These are phyloP conservation scores for Fusarium tuaranense DNA, from an alignment of 2,329 filamentous ascomycete genomes.

Conservation along the genomic window DNA sequence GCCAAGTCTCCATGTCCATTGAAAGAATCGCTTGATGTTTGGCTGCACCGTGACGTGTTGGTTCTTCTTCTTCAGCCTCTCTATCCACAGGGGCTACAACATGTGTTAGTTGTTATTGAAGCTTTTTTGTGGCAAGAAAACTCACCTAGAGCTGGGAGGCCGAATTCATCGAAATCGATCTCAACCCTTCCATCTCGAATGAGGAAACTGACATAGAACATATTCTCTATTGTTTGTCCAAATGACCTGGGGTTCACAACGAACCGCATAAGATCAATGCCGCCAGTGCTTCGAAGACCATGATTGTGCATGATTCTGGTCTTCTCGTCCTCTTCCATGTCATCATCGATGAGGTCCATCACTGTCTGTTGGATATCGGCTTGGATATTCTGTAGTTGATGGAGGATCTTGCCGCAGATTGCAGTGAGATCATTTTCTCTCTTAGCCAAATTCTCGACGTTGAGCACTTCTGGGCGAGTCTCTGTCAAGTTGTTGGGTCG, in stretches of 20 bases:
- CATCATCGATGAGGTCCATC: slow-evolving; percentile 56
- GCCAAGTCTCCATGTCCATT: slow-evolving; percentile 88
- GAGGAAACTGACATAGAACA: slow-evolving; percentile 96
- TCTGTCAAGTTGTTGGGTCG: slow-evolving; percentile 76
- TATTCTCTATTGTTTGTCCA: slow-evolving; percentile 93
- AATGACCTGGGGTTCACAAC: slow-evolving; percentile 92
- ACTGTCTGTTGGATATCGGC: slow-evolving; percentile 60
- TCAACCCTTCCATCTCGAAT: slow-evolving; percentile 86
- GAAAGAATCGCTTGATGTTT: slow-evolving; percentile 90
- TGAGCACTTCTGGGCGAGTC: slow-evolving; percentile 82
- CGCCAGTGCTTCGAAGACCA: slow-evolving; percentile 74
- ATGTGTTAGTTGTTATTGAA: slow-evolving; percentile 29
- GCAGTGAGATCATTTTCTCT: slow-evolving; percentile 84
- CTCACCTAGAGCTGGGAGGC: slow-evolving; percentile 84
- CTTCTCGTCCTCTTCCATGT: slow-evolving; percentile 59
- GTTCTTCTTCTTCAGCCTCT: slow-evolving; percentile 60
- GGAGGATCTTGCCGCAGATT: slow-evolving; percentile 81
- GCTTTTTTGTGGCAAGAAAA: slow-evolving; percentile 31
- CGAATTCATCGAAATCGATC: slow-evolving; percentile 78
- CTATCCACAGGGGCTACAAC: slow-evolving; percentile 51
- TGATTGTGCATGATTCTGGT: slow-evolving; percentile 71
- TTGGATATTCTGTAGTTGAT: slow-evolving; percentile 66
- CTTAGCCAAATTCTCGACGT: slow-evolving; percentile 78
- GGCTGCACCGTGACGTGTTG: slow-evolving; percentile 63
- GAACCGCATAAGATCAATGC: slow-evolving; percentile 85